These are phyloP conservation scores for Macadamia tetraphylla DNA, from an alignment of 164 flowering plant genomes.

Conservation along the genomic window DNA sequence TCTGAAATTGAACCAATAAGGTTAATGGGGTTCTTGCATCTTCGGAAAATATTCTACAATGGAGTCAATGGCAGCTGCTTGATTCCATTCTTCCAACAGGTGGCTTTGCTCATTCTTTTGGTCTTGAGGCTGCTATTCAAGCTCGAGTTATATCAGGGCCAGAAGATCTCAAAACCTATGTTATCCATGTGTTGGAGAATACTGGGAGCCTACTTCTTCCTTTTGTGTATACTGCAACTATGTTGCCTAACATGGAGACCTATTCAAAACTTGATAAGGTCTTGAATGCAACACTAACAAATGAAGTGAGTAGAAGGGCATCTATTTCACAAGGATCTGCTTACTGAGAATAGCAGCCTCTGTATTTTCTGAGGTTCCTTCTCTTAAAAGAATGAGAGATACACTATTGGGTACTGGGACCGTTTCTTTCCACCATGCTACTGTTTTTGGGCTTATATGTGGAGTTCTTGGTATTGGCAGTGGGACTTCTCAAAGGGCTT, in stretches of 20 bases:
- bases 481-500: slow-evolving; percentile 64
- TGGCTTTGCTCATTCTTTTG: slow-evolving; percentile 93
- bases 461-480: slow-evolving; percentile 68
- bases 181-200: slow-evolving; percentile 64
- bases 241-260: slow-evolving; percentile 46
- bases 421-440: slow-evolving; percentile 78
- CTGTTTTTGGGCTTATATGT: slow-evolving; percentile 77
- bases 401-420: slow-evolving; percentile 28
- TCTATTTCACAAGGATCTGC: slow-evolving; percentile 88
- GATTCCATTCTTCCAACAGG: slow-evolving; percentile 96
- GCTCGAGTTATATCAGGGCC: slow-evolving; percentile 39
- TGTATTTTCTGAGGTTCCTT: slow-evolving; percentile 59
- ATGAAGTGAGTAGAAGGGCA: slow-evolving; percentile 75
- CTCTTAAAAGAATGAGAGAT: slow-evolving; percentile 62
- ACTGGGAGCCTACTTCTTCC: slow-evolving; percentile 90
- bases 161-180: slow-evolving; percentile 48
- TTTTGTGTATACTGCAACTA: slow-evolving; percentile 53
- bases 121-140: slow-evolving; percentile 91
- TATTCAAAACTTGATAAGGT: slow-evolving; percentile 52
- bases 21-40: slow-evolving; percentile 13
- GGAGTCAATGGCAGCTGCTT: slow-evolving; percentile 91
- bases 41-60: slow-evolving; percentile 28
- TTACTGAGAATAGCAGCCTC: slow-evolving; percentile 72
- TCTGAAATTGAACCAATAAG: slow-evolving; percentile 18
- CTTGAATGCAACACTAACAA: slow-evolving; percentile 75